Percentiles rank a stretch among this genome's conserved stretches.
Evolutionary conservation across 1,284 basidiomycete genomes (phyloP).

Genomic region (Exsudoporus floridanus): DNA sequence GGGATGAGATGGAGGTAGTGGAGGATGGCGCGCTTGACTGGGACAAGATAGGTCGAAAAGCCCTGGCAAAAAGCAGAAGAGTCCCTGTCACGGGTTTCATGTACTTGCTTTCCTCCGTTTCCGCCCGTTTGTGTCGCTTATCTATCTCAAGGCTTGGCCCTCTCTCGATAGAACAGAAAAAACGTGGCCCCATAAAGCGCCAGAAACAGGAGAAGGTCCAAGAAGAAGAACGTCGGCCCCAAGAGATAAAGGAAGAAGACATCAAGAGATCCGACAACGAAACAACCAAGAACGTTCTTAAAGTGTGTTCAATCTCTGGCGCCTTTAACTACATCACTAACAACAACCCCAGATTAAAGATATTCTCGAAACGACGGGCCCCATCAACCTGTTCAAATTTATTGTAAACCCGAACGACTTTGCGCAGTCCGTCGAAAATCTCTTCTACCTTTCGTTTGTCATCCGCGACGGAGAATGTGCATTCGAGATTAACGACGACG

Average conservation of each 20-base stretch:
- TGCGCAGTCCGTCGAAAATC: slow-evolving; percentile 89
- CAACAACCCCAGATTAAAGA: slow-evolving; percentile 47
- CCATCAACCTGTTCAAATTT: slow-evolving; percentile 79
- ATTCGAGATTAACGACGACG: slow-evolving; percentile 60
- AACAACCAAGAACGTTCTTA: slow-evolving; percentile 75
- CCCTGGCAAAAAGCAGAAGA: slow-evolving; percentile 70
- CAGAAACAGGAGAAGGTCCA: slow-evolving; percentile 73
- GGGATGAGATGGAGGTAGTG: slow-evolving; percentile 44
- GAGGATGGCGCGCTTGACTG: slow-evolving; percentile 57
- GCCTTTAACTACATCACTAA: not conserved
- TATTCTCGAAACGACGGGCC: slow-evolving; percentile 48
- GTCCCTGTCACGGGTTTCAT: slow-evolving; percentile 79
- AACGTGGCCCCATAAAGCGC: slow-evolving; percentile 57
- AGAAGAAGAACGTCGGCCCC: slow-evolving; percentile 64
- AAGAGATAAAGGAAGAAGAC: slow-evolving; percentile 74
- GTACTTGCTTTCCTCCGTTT: slow-evolving; percentile 44
- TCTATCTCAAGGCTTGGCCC: slow-evolving; percentile 64
- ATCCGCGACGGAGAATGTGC: slow-evolving; percentile 82
- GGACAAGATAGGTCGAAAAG: slow-evolving; percentile 72
- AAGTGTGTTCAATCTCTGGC: slow-evolving; percentile 40
- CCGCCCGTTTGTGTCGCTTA: slow-evolving; percentile 2
- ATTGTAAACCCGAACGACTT: slow-evolving; percentile 86
- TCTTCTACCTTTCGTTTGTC: slow-evolving; percentile 91
- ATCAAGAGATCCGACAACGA: slow-evolving; percentile 77
- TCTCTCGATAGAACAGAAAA: slow-evolving; percentile 74